Evolutionary conservation across 2,329 filamentous ascomycete species (phyloP), one percentile per base, ranked within the genome.

Genomic region (Leptographium flavum): DNA sequence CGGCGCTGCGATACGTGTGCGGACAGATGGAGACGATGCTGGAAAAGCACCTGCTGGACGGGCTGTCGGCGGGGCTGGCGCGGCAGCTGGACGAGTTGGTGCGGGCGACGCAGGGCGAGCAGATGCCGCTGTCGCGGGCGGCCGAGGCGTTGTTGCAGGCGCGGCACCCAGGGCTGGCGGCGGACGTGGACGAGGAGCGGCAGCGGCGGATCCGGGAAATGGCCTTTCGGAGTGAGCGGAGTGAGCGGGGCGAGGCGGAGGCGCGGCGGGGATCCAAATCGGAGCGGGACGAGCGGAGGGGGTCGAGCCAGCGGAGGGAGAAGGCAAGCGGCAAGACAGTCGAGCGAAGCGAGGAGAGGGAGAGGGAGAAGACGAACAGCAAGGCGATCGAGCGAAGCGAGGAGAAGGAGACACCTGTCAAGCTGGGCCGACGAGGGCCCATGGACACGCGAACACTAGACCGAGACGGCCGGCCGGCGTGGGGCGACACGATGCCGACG

Each of bases 21-120:
- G 67, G 94, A 38, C 93, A 94, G 56, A 70, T 96, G 47, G 92
- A 98, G 60, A 78, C 80, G 7, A 86, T 96, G 72, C 76, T 98
- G 42, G 87, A 95, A 56, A 94, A 94, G 50, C 82, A 86, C 54
- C 71, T 90, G 15, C 71, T 98, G 3, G 84, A 93, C 52, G 82
- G 25, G 10, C 6, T 6, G 10, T 27, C 25, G 25, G 25, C n/a
- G n/a, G n/a, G n/a, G n/a, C n/a, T n/a, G n/a, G n/a, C n/a, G n/a
- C n/a, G n/a, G n/a, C n/a, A 87, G 47, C 73, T 98, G 15, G 88
- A 96, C 45, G 82, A 93, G 48, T 65, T 96, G n/a, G 64, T 95
- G 15, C 55, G 73, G 3, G 86, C 95, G 80, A 38, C 93, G 53
- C 92, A 98, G 57, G 65, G 87, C 35, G 76, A 82, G 11, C 81